A percentile compares a stretch with the other conserved stretches of the same genome.
Conservation (phyloP, 2,329 filamentous ascomycete genomes). For the Penicillium sp. region DNA sequence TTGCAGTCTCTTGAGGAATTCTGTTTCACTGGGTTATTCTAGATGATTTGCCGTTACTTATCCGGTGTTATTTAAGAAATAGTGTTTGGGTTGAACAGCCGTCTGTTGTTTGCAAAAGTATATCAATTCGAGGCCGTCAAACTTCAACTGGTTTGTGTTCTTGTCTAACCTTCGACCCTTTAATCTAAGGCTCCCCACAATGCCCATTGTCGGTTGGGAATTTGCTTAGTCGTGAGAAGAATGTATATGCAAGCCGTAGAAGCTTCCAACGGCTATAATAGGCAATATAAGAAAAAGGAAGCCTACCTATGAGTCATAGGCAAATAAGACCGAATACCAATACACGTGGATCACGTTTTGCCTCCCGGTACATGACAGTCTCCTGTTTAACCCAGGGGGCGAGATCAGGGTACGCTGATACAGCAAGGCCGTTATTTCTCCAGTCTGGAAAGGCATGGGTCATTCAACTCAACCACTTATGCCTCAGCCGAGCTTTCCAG, state of each 20-base stretch:
- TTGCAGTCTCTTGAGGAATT: constrained; percentile 17
- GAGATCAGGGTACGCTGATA: constrained; percentile 9
- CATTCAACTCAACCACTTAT: constrained; percentile 16
- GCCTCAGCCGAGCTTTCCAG: constrained; percentile 7
- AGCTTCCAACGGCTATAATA: constrained; percentile 8
- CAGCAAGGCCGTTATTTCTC: constrained; percentile 12
- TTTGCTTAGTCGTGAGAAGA: background rate
- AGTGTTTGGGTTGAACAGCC: constrained; percentile 4
- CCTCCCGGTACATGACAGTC: constrained; percentile 6
- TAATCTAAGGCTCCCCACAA: background rate
- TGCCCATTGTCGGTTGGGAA: constrained; percentile 2
- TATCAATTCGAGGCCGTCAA: background rate
- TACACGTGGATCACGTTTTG: constrained; percentile 21
- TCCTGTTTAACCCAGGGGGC: constrained; percentile 16
- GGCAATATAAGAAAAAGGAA: constrained; percentile 5
- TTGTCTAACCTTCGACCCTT: background rate
- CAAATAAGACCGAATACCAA: constrained; percentile 11
- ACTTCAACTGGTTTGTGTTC: background rate
- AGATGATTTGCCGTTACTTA: background rate
- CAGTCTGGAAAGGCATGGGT: constrained; percentile 7
- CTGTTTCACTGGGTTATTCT: constrained; percentile 8
- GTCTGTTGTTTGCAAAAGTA: background rate
- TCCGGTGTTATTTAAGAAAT: background rate
- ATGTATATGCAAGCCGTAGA: constrained; percentile 6
- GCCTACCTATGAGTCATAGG: background rate